Conservation (phyloP, 1,284 basidiomycete species). For the Anthracocystis setariae region DNA sequence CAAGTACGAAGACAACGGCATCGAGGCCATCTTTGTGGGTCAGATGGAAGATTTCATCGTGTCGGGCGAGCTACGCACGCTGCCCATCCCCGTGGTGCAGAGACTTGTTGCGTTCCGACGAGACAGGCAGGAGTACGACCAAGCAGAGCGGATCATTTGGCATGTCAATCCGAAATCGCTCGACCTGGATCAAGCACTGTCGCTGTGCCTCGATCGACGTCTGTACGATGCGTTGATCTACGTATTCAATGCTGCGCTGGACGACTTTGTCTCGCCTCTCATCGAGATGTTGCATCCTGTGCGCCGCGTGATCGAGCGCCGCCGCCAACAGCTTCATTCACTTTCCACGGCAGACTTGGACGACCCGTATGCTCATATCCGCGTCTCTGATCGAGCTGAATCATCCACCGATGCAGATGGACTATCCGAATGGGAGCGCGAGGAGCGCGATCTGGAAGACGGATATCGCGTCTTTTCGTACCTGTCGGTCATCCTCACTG, state of each 20-base stretch:
- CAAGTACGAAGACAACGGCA: conserved; percentile 84
- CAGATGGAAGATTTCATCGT: conserved; percentile 87
- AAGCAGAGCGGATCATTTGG: conserved; percentile 91
- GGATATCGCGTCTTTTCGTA: conserved; percentile 95
- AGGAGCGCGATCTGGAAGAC: conserved; percentile 69
- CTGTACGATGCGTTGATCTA: conserved; percentile 95
- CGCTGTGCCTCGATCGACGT: conserved; percentile 80
- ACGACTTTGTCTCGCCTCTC: conserved; percentile 88
- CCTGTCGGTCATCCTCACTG: conserved; percentile 84
- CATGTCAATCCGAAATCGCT: conserved; percentile 90
- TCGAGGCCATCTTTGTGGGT: conserved; percentile 84
- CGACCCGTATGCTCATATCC: conserved; percentile 35
- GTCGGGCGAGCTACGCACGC: conserved; percentile 76
- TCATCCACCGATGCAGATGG: not conserved
- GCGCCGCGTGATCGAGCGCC: conserved; percentile 47
- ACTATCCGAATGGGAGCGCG: conserved; percentile 15
- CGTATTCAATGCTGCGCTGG: conserved; percentile 86
- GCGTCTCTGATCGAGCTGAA: conserved; percentile 5
- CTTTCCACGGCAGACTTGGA: not conserved
- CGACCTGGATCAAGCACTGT: conserved; percentile 92
- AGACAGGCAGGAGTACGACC: conserved; percentile 76
- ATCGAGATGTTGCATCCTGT: conserved; percentile 75
- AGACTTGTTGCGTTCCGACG: conserved; percentile 82
- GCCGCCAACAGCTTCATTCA: conserved; percentile 4
- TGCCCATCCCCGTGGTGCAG: conserved; percentile 87